Base-by-base conservation (phyloP, 257 asterid species). In the Solanum tarapatanum region DNA sequence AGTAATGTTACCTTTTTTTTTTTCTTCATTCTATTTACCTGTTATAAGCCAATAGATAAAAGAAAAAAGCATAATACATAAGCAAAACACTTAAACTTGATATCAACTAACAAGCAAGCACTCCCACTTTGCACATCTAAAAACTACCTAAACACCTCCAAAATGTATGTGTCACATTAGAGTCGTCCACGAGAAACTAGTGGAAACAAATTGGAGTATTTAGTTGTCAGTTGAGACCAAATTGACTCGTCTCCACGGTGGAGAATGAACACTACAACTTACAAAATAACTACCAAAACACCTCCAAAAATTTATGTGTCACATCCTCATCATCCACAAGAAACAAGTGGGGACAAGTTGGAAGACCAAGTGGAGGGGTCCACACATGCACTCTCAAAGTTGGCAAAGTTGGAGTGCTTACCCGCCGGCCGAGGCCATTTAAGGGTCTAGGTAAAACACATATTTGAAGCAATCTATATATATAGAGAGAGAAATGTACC, bases 401-500 rank as follows among this genome's bases (percentile, higher is more conserved):
- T n/a, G n/a, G n/a, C 11, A 55, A 55, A 64, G 70, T 64, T n/a
- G 16, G 26, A 58, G 68, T 10, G 70, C 1, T 62, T n/a, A 62
- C 70, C 1, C 2, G 14, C 28, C 0, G 11, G 30, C 1, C 0
- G 3, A 62, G 3, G 3, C 28, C 30, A 1, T 62, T 10, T 11
- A n/a, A n/a, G 66, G 23, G 11, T 21, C 0, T 66, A 75, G 32
- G 28, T 21, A 75, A 26, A 79, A 79, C 21, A 43, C 10, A 43
- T 13, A 26, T 16, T 79, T 13, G 26, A 26, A 43, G 66, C 24
- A 43, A 26, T 16, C 16, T 16, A 43, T 19, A 55, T 19, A 51
- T 55, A 51, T 16, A 48, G 2, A 48, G 23, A 26, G 24, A 79
- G 21, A 8, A 17, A 24, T 6, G 33, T 86, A 94, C 97, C 97